A percentile compares a stretch with the other conserved stretches of the same genome.
Evolutionary conservation across 2,329 filamentous ascomycete species (phyloP).

Genomic region (Fusarium mundagurra): DNA sequence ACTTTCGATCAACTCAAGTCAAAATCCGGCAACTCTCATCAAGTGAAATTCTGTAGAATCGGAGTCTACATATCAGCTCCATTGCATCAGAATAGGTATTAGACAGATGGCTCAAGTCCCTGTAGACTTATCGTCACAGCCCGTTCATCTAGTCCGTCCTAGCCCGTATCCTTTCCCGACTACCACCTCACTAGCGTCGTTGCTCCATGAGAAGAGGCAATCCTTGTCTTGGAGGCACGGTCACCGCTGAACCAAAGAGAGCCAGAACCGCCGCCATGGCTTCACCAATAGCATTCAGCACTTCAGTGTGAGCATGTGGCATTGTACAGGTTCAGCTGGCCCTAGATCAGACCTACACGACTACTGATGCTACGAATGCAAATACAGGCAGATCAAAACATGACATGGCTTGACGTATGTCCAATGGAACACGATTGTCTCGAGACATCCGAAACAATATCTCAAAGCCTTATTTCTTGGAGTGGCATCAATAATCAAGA

Average conservation of each 20-base stretch:
- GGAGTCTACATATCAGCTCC: neutral
- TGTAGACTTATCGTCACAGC: slow-evolving; percentile 23
- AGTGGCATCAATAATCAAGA: slow-evolving; percentile 4
- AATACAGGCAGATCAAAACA: neutral
- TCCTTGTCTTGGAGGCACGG: slow-evolving; percentile 23
- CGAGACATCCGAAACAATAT: slow-evolving; percentile 22
- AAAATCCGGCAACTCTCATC: neutral
- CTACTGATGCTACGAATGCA: slow-evolving; percentile 1
- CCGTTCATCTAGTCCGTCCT: neutral
- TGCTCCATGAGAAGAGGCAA: slow-evolving; percentile 21
- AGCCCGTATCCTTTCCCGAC: slow-evolving; percentile 33
- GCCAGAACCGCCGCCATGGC: slow-evolving; percentile 13
- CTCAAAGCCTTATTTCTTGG: slow-evolving; percentile 3
- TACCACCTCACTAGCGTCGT: slow-evolving; percentile 33
- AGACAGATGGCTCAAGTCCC: neutral
- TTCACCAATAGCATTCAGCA: neutral
- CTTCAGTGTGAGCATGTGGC: neutral
- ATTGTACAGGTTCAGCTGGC: slow-evolving; percentile 32
- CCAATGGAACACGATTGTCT: slow-evolving; percentile 6
- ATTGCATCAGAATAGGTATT: neutral
- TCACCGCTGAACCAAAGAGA: slow-evolving; percentile 24
- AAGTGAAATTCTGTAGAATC: neutral
- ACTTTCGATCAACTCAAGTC: neutral
- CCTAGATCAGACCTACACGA: slow-evolving; percentile 6
- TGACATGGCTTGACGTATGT: slow-evolving; percentile 5